Evolutionary conservation across 768 basidiomycete species (phyloP).

Genomic region (Jaapia argillacea): DNA sequence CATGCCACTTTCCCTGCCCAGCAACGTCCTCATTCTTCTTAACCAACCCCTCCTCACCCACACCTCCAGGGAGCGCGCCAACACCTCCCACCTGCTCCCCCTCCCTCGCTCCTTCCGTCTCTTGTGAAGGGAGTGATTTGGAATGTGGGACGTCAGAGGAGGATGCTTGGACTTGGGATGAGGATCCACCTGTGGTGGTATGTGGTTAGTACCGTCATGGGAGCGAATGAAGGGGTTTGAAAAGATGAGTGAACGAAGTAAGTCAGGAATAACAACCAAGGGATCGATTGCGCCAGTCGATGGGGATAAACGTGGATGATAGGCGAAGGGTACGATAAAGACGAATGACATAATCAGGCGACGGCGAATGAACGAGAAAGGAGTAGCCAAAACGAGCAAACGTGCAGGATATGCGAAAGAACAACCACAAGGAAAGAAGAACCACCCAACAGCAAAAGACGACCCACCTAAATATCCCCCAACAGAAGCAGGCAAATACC

Average conservation of each 20-base stretch:
- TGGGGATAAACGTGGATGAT: neutral
- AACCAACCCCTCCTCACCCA: neutral
- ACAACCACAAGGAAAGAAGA: no score
- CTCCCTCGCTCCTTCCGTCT: neutral
- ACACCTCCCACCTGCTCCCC: neutral
- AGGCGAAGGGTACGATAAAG: neutral
- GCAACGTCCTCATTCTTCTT: neutral
- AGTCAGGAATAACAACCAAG: no score
- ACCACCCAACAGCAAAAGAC: no score
- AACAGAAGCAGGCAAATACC: no score
- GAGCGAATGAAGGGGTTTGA: neutral
- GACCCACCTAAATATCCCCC: no score
- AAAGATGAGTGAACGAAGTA: no score
- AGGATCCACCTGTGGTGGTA: neutral
- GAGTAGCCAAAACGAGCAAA: no score
- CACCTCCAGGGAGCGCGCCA: neutral
- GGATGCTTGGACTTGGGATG: neutral
- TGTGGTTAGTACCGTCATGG: neutral
- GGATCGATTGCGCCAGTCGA: neutral
- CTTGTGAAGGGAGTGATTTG: neutral
- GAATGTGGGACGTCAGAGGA: neutral
- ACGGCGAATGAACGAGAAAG: no score
- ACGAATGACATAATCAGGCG: no score
- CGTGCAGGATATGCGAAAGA: no score
- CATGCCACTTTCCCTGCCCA: neutral